Percentiles rank a stretch among this genome's conserved stretches.
These are phyloP conservation scores for Dianthus caryophyllus DNA, from an alignment of 148 eudicot genomes.

Conservation along the genomic window DNA sequence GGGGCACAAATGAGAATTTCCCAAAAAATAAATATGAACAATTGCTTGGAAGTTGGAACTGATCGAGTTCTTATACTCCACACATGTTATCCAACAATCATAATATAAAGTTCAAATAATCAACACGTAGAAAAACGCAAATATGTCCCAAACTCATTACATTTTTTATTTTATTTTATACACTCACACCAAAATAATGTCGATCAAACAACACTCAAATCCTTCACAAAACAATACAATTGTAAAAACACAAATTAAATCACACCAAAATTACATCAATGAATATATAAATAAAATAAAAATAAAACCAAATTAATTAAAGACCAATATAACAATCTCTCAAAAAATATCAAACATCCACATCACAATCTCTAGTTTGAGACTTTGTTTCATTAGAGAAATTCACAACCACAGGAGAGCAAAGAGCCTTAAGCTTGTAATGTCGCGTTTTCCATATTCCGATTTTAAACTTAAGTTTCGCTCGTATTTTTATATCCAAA, in stretches of 20 bases:
- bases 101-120: no score
- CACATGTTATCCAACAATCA: no score
- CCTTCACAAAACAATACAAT: slow-evolving; percentile 6
- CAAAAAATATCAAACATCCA: slow-evolving; percentile 25
- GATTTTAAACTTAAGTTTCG: slow-evolving; percentile 49
- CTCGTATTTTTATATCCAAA: slow-evolving; percentile 42
- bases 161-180: neutral
- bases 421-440: slow-evolving; percentile 43
- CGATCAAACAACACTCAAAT: slow-evolving; percentile 11
- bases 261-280: slow-evolving; percentile 4
- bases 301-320: neutral
- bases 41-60: no score
- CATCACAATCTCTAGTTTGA: slow-evolving; percentile 38
- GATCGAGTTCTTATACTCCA: no score
- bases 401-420: slow-evolving; percentile 45
- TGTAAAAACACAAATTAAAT: neutral
- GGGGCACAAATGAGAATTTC: no score
- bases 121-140: neutral
- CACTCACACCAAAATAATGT: slow-evolving; percentile 12
- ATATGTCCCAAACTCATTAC: neutral
- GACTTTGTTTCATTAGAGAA: slow-evolving; percentile 42
- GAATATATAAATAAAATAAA: neutral
- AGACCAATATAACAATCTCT: neutral
- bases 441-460: slow-evolving; percentile 54
- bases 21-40: no score